phyloP scores from a whole-genome alignment of 2,329 filamentous ascomycete species.

The Aureobasidium lini region DNA sequence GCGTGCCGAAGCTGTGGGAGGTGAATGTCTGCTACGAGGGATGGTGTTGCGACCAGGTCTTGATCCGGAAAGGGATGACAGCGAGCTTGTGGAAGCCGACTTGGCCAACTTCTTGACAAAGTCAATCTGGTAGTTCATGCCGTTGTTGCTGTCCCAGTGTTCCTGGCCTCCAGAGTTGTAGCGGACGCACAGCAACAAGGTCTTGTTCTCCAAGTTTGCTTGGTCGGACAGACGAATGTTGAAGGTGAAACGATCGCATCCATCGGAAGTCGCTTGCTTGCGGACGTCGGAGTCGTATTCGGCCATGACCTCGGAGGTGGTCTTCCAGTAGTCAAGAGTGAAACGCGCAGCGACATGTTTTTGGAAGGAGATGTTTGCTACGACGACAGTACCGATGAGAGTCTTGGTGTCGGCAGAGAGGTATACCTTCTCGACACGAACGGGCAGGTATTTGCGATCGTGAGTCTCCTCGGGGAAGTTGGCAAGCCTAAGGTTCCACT shows the following conservation, averaged over 20 bases:
- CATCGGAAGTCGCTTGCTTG: slow-evolving; percentile 53
- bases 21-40: slow-evolving; percentile 42
- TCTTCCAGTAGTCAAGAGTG: slow-evolving; percentile 98
- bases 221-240: slow-evolving; percentile 87
- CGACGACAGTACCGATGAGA: slow-evolving; percentile 73
- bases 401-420: slow-evolving; percentile 82
- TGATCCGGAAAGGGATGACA: slow-evolving; percentile 17
- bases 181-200: slow-evolving; percentile 82
- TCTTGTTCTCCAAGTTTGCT: slow-evolving; percentile 86
- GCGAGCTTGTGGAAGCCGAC: slow-evolving; percentile 34
- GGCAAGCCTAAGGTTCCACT: slow-evolving; percentile 79
- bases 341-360: slow-evolving; percentile 89
- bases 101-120: slow-evolving; percentile 71
- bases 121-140: slow-evolving; percentile 86
- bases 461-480: slow-evolving; percentile 71
- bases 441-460: slow-evolving; percentile 56
- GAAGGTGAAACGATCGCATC: slow-evolving; percentile 86
- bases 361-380: slow-evolving; percentile 82
- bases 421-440: slow-evolving; percentile 80
- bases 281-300: slow-evolving; percentile 77
- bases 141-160: slow-evolving; percentile 89
- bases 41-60: slow-evolving; percentile 36
- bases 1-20: slow-evolving; percentile 31
- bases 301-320: slow-evolving; percentile 86
- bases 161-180: slow-evolving; percentile 80